Percentiles rank a stretch among this genome's conserved stretches.
Conservation (phyloP, 169 alveolate genomes). For the Cyclospora cayetanensis region DNA sequence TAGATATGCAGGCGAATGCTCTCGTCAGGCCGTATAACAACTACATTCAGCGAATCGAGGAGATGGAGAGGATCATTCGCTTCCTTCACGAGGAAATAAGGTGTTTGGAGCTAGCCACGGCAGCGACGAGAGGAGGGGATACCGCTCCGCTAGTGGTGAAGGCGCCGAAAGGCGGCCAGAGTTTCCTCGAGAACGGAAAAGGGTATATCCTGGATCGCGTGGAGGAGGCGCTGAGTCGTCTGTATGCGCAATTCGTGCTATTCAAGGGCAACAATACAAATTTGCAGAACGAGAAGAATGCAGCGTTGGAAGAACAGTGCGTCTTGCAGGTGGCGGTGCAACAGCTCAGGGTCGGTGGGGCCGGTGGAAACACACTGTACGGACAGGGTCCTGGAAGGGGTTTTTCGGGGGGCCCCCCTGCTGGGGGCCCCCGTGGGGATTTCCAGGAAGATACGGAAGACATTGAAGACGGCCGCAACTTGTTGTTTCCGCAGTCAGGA, state of each 20-base stretch:
- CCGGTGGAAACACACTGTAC: background rate
- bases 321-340: conserved; percentile 56
- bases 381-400: background rate
- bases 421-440: background rate
- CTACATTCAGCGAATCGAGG: conserved; percentile 92
- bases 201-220: conserved; percentile 78
- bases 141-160: conserved; percentile 73
- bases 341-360: conserved; percentile 45
- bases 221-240: conserved; percentile 81
- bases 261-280: conserved; percentile 87
- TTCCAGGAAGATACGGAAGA: background rate
- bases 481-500: background rate
- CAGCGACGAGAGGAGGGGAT: background rate
- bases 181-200: conserved; percentile 78
- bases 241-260: conserved; percentile 90
- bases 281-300: conserved; percentile 83
- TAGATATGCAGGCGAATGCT: conserved; percentile 84
- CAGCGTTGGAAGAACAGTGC: conserved; percentile 84
- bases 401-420: background rate
- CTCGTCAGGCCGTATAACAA: conserved; percentile 91
- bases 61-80: conserved; percentile 85
- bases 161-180: conserved; percentile 71
- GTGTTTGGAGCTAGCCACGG: conserved; percentile 55
- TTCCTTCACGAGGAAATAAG: conserved; percentile 66
- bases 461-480: background rate